phyloP scores from a whole-genome alignment of 2,329 filamentous ascomycete species.

The Neofusicoccum ribis region DNA sequence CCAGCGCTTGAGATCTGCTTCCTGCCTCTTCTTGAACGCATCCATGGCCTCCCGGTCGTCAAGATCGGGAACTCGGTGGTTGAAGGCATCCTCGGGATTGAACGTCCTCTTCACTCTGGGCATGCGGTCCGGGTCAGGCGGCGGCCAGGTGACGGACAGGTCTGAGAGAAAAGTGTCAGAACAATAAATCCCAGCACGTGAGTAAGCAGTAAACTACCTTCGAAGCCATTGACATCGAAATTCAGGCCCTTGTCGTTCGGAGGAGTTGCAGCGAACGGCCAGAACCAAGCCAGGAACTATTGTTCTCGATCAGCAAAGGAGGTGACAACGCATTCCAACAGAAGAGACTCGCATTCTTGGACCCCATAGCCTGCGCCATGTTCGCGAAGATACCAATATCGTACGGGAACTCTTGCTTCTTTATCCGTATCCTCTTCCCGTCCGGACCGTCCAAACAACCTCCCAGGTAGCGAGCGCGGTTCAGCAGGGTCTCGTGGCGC shows the following conservation, averaged over 20 bases:
- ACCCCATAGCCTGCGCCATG: slow-evolving; percentile 74
- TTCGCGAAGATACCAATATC: slow-evolving; percentile 76
- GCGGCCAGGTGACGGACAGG: slow-evolving; percentile 45
- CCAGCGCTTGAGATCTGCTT: slow-evolving; percentile 50
- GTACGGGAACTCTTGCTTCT: slow-evolving; percentile 76
- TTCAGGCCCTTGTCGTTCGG: slow-evolving; percentile 52
- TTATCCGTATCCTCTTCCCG: slow-evolving; percentile 55
- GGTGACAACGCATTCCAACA: neutral
- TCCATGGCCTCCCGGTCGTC: slow-evolving; percentile 39
- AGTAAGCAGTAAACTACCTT: slow-evolving; percentile 50
- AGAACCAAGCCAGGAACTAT: slow-evolving; percentile 61
- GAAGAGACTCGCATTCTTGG: slow-evolving; percentile 48
- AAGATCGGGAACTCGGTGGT: slow-evolving; percentile 38
- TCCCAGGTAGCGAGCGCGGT: slow-evolving; percentile 51
- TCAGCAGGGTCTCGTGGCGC: slow-evolving; percentile 47
- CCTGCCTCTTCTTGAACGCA: slow-evolving; percentile 57
- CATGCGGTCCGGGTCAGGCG: slow-evolving; percentile 52
- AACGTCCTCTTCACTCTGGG: slow-evolving; percentile 29
- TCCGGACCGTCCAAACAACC: slow-evolving; percentile 59
- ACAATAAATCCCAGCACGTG: too few relatives aligned
- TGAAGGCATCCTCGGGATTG: slow-evolving; percentile 38
- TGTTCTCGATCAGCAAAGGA: neutral
- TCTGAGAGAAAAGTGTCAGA: slow-evolving; percentile 21
- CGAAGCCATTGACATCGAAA: slow-evolving; percentile 77
- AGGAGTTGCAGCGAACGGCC: slow-evolving; percentile 62